phyloP scores from a whole-genome alignment of 495 filamentous ascomycete genomes.

The Penicillium maclennaniae region DNA sequence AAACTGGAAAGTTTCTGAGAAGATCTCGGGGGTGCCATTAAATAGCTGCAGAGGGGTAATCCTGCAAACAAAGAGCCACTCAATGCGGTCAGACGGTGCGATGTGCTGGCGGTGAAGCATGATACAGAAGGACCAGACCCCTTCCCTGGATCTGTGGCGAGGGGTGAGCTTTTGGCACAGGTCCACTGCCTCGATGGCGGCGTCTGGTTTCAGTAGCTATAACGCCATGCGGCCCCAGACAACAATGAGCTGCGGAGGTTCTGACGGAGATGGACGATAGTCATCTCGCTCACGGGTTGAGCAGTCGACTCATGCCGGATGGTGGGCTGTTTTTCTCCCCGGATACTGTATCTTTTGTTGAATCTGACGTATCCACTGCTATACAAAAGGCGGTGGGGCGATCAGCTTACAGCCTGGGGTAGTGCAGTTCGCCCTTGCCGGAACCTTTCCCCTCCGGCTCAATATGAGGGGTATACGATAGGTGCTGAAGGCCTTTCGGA shows the following conservation, averaged over 20 bases:
- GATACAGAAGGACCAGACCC: not conserved
- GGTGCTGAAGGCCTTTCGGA: no score
- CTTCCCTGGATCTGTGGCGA: not conserved
- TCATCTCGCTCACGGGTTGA: not conserved
- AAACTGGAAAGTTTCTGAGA: not conserved
- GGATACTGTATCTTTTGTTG: not conserved
- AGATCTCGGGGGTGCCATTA: not conserved
- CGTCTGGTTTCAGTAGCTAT: constrained; percentile 9
- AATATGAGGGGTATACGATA: no score
- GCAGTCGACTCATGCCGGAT: not conserved
- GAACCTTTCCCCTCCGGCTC: no score
- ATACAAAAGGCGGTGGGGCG: no score
- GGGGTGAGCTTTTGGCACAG: constrained; percentile 6
- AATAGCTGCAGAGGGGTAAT: constrained; percentile 7
- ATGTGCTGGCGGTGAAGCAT: constrained; percentile 1
- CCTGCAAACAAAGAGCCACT: not conserved
- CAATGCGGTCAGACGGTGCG: constrained; percentile 11
- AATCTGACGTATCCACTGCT: not conserved
- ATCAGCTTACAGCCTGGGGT: not conserved
- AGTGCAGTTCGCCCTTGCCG: no score
- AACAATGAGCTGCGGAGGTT: no score
- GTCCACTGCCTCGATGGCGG: constrained; percentile 1
- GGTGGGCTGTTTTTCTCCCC: not conserved
- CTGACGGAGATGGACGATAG: constrained; percentile 3
- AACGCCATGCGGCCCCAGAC: constrained; percentile 12